These are phyloP conservation scores for Lophiotrema nucula DNA, from an alignment of 495 filamentous ascomycete genomes.

Conservation along the genomic window DNA sequence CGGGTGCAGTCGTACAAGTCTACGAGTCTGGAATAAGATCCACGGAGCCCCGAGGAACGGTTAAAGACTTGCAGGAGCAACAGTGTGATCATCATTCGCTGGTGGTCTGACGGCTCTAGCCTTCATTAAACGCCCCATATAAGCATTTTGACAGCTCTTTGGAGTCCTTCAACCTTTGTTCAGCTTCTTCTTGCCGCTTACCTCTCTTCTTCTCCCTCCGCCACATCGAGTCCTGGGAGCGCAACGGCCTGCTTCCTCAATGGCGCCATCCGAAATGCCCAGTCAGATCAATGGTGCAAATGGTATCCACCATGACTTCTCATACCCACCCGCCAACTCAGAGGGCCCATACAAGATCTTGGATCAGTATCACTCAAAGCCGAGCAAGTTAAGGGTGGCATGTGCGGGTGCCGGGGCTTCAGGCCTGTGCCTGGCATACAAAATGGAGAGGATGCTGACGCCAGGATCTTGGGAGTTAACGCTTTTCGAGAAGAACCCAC, in stretches of 20 bases:
- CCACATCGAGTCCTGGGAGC: background rate
- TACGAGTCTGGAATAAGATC: slow-evolving; percentile 7
- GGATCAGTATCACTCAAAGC: slow-evolving; percentile 39
- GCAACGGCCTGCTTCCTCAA: background rate
- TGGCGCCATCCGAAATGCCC: slow-evolving; percentile 36
- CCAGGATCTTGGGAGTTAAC: slow-evolving; percentile 37
- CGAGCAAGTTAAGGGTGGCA: slow-evolving; percentile 34
- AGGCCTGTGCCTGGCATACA: slow-evolving; percentile 39
- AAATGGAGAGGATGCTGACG: slow-evolving; percentile 39
- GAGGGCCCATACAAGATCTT: slow-evolving; percentile 37
- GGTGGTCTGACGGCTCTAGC: slow-evolving; percentile 19
- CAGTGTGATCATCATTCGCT: slow-evolving; percentile 14
- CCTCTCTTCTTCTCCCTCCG: background rate
- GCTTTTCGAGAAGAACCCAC: slow-evolving; percentile 33
- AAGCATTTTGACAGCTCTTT: background rate
- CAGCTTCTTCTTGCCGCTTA: background rate
- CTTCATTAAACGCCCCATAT: background rate
- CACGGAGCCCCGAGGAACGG: slow-evolving; percentile 21
- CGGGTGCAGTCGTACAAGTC: background rate
- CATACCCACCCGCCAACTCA: slow-evolving; percentile 33
- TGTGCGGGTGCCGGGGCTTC: slow-evolving; percentile 37
- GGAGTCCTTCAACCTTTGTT: background rate
- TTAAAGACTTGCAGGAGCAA: slow-evolving; percentile 21
- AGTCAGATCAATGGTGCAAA: slow-evolving; percentile 34
- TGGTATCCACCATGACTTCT: slow-evolving; percentile 30